Percentiles rank a stretch among this genome's conserved stretches.
Evolutionary conservation across 768 basidiomycete species (phyloP).

Genomic region (Hericium coralloides): DNA sequence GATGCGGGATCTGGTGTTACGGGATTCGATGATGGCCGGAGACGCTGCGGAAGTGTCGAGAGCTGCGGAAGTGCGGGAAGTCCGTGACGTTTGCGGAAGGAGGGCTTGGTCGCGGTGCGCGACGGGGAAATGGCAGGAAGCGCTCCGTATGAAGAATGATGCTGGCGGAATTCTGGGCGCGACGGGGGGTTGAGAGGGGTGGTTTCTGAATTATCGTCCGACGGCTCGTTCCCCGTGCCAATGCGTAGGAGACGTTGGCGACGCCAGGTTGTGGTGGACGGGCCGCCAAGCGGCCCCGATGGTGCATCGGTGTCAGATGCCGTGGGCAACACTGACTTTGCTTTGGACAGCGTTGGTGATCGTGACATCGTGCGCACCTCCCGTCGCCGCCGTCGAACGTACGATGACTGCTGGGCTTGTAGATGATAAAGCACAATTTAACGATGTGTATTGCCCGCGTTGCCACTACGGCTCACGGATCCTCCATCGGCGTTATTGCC

Average conservation of each 20-base stretch:
- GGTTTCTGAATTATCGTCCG: slow-evolving; percentile 23
- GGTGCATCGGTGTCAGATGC: slow-evolving; percentile 12
- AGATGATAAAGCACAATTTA: no score
- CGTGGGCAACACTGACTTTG: background rate
- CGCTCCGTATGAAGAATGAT: slow-evolving; percentile 48
- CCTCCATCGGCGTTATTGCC: background rate
- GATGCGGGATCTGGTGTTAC: slow-evolving; percentile 26
- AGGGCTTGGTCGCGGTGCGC: slow-evolving; percentile 5
- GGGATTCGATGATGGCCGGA: slow-evolving; percentile 16
- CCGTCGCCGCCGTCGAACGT: no score
- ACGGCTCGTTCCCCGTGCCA: slow-evolving; percentile 21
- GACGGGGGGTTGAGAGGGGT: slow-evolving; percentile 21
- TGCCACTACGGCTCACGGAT: background rate
- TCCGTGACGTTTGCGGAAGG: slow-evolving; percentile 26
- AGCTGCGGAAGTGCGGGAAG: slow-evolving; percentile 30
- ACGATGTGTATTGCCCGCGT: background rate
- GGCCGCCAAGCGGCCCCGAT: slow-evolving; percentile 33
- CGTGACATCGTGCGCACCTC: background rate
- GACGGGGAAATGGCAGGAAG: slow-evolving; percentile 16
- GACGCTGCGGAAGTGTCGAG: slow-evolving; percentile 17
- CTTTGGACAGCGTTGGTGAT: background rate
- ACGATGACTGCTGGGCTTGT: no score
- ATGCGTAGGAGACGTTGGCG: slow-evolving; percentile 52
- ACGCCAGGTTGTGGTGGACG: slow-evolving; percentile 52
- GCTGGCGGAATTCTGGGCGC: slow-evolving; percentile 16